Evolutionary conservation across 169 alveolate genomes (phyloP).

Genomic region (Cryptosporidium ubiquitum): DNA sequence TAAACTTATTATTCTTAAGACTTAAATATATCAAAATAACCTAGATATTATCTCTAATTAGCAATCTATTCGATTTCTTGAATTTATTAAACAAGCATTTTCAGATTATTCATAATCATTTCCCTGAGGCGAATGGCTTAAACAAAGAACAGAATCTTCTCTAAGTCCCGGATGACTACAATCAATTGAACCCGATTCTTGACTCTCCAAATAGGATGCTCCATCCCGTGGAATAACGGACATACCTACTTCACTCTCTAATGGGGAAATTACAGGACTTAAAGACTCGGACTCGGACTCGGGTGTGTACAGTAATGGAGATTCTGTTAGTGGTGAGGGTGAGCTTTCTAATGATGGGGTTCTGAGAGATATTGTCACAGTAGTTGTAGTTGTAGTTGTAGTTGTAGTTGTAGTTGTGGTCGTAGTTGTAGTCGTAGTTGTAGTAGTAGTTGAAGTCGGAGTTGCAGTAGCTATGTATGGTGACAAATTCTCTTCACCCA

Average conservation of each 20-base stretch:
- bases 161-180: neutral
- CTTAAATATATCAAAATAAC: slow-evolving; percentile 34
- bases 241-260: neutral
- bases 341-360: neutral
- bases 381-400: slow-evolving; percentile 19
- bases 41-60: slow-evolving; percentile 14
- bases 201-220: neutral
- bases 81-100: neutral
- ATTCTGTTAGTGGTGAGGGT: slow-evolving; percentile 23
- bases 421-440: slow-evolving; percentile 10
- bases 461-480: neutral
- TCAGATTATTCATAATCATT: neutral
- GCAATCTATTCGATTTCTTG: neutral
- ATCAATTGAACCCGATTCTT: neutral
- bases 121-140: slow-evolving; percentile 8
- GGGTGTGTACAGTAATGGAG: slow-evolving; percentile 40
- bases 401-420: slow-evolving; percentile 4
- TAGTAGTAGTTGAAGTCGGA: slow-evolving; percentile 9
- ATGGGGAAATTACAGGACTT: neutral
- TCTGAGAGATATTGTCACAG: neutral
- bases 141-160: neutral
- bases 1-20: neutral
- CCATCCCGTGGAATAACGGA: neutral
- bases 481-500: neutral
- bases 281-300: neutral